Base-by-base conservation (phyloP, 345 rosid genomes). In the Erodium maritimum region DNA sequence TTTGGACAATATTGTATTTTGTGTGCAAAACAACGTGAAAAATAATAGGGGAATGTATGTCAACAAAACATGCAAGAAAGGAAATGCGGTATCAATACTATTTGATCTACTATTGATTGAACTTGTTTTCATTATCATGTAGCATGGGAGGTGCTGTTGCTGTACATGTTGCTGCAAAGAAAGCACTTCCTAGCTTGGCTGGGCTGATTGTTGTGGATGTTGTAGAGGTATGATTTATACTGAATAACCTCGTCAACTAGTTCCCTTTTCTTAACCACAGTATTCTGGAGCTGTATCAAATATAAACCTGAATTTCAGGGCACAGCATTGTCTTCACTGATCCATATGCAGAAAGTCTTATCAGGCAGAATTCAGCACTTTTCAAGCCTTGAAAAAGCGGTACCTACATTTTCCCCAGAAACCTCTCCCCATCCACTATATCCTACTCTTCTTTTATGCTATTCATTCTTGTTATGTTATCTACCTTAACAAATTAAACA, bases 71-170 rank as follows among this genome's bases (percentile, higher is more conserved):
- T n/a, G n/a, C n/a, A n/a, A n/a, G n/a, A n/a, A n/a, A n/a, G n/a
- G n/a, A n/a, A n/a, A n/a, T n/a, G n/a, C n/a, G n/a, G n/a, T n/a
- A n/a, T 29, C 37, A 11, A 5, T 11, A 29, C 37, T 29, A 29
- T 29, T 29, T 29, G 37, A 29, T 5, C 37, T 29, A 11, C 9
- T 29, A 29, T 6, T 29, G 37, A 11, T 29, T 29, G 37, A 29
- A 29, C 37, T 29, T 29, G 37, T 29, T 29, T 6, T 29, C 37
- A 29, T 29, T 29, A 3, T 29, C 37, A 62, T 61, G 50, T 75
- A 93, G 99, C 77, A 89, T 93, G 96, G 99, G 99, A 61, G 99
- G 96, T 21, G 89, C 99, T 7, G 89, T 93, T 13, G 94, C 95
- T 51, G 85, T 93, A 52, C 96, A 93, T 68, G 83, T 93, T 64